phyloP scores from a whole-genome alignment of 495 filamentous ascomycete species.

The Tuber brumale region DNA sequence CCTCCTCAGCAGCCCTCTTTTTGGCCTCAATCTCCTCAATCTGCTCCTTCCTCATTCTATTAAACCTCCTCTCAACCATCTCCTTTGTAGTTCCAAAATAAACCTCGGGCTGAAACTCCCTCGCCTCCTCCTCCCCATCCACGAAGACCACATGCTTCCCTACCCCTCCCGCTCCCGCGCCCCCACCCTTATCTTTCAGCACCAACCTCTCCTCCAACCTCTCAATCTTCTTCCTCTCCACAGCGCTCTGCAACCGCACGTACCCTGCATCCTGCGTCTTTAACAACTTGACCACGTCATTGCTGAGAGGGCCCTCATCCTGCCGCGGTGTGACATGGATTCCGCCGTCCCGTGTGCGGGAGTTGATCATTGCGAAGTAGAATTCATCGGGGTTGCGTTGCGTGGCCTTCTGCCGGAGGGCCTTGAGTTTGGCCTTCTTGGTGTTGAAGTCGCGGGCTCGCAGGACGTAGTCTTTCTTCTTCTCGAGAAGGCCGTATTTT shows the following conservation, averaged over 20 bases:
- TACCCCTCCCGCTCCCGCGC: constrained; percentile 41
- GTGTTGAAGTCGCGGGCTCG: constrained; percentile 80
- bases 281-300: constrained; percentile 72
- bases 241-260: constrained; percentile 60
- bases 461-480: constrained; percentile 92
- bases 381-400: constrained; percentile 96
- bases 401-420: constrained; percentile 70
- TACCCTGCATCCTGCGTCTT: constrained; percentile 97
- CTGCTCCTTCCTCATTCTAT: constrained; percentile 37
- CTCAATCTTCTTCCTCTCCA: constrained; percentile 55
- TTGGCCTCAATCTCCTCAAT: constrained; percentile 21
- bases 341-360: constrained; percentile 54
- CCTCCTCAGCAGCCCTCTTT: constrained; percentile 21
- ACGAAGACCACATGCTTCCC: constrained; percentile 55
- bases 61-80: constrained; percentile 38
- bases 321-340: constrained; percentile 53
- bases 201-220: constrained; percentile 52
- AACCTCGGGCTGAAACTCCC: constrained; percentile 42
- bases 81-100: constrained; percentile 43
- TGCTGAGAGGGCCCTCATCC: constrained; percentile 48
- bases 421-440: constrained; percentile 74
- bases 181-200: constrained; percentile 42
- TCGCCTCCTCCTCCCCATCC: constrained; percentile 51
- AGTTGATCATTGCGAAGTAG: constrained; percentile 79
- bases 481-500: constrained; percentile 80